phyloP scores from a whole-genome alignment of 768 basidiomycete genomes.

The Pleurotus tuber-regium region DNA sequence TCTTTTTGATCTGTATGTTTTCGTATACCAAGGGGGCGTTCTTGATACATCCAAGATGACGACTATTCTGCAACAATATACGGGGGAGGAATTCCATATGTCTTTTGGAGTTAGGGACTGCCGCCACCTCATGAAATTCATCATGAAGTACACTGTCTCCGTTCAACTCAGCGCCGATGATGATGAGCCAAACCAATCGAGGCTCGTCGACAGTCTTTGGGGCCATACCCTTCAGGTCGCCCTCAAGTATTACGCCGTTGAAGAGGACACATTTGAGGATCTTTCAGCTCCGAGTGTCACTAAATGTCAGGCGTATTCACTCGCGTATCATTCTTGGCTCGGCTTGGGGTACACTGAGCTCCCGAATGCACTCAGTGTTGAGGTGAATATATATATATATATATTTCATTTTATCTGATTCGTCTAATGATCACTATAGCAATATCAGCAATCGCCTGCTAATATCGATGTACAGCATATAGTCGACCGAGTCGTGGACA shows the following conservation, averaged over 20 bases:
- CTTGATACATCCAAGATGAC: constrained; percentile 2
- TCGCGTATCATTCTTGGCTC: not conserved
- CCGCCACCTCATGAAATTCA: constrained; percentile 1
- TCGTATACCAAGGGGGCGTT: constrained; percentile 1
- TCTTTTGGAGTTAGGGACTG: constrained; percentile 2
- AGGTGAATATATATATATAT: not conserved
- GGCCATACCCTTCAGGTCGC: not conserved
- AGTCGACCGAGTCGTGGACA: too few relatives aligned
- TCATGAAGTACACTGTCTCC: not conserved
- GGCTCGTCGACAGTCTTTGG: not conserved
- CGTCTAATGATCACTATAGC: not conserved
- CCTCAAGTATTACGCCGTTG: not conserved
- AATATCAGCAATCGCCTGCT: not conserved
- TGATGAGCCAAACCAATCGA: not conserved
- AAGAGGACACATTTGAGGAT: not conserved
- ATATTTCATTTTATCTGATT: not conserved
- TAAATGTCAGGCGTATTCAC: not conserved
- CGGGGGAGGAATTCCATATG: not conserved
- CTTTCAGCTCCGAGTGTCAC: not conserved
- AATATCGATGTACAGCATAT: not conserved
- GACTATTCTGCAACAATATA: not conserved
- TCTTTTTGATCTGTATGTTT: constrained; percentile 1
- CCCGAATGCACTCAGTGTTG: not conserved
- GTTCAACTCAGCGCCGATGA: not conserved
- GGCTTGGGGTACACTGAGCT: not conserved